Base-by-base conservation (phyloP, 2,329 filamentous ascomycete genomes). In the Penicillium paneum region DNA sequence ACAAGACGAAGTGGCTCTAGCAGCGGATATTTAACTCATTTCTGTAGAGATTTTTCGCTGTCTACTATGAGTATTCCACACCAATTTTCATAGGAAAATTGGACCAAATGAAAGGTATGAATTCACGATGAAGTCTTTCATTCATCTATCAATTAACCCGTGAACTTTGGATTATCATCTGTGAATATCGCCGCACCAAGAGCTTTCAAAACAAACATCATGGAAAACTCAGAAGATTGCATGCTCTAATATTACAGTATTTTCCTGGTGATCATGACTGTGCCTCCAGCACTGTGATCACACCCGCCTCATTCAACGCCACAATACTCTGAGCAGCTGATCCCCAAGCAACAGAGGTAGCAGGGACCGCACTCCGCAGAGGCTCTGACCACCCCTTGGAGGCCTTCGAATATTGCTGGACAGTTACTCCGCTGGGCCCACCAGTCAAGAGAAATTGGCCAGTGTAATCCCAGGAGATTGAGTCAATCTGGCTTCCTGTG, bases 371-470 rank as follows among this genome's bases (percentile, higher is more conserved):
- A 69, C 84, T 90, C 65, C 88, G 83, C 62, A 97, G 79, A 10
- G 89, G 87, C 78, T 97, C 91, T 41, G 86, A 88, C 94, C 94
- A 99, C 54, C 83, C 81, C 82, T 96, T 99, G 58, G 84, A 82
- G 49, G 85, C 79, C 81, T 97, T 99, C 59, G 83, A 82, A 74
- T 95, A 99, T 67, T 96, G 89, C 72, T 94, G 90, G 38, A 99
- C 90, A 5, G 89, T 90, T 43, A 97, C 78, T 28, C 91, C 91
- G 41, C 87, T 85, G 4, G 87, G 81, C 7, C 93, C 93, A 4
- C 85, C 89, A 12, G 89, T 88, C 26, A 92, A 89, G 49, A 99
- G 80, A 77, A 89, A 99, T 74, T 97, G 93, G 40, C 92, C 93
- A 7, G 90, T 94, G 78, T 96, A 97, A 70, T 99, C 94, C 92